Evolutionary conservation across 2,329 filamentous ascomycete genomes (phyloP).

Genomic region (Penicillium sp.): DNA sequence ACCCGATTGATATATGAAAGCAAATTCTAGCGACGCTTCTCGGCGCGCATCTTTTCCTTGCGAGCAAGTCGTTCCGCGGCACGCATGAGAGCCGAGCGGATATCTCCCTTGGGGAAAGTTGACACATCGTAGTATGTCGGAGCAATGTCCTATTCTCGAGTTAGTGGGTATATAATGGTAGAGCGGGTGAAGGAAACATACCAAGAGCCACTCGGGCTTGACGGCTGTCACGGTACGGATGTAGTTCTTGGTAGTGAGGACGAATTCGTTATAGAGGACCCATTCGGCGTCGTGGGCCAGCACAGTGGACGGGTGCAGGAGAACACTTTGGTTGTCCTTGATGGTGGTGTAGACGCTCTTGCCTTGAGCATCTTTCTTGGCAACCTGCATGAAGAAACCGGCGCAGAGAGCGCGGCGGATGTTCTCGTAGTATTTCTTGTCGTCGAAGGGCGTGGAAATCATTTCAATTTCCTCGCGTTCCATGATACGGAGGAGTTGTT

Average conservation of each 20-base stretch:
- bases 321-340: slow-evolving; percentile 90
- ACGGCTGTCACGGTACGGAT: slow-evolving; percentile 90
- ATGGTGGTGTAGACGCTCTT: slow-evolving; percentile 86
- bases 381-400: slow-evolving; percentile 99
- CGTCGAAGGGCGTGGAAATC: slow-evolving; percentile 79
- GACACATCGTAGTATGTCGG: slow-evolving; percentile 86
- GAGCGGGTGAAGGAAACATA: slow-evolving; percentile 45
- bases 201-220: slow-evolving; percentile 88
- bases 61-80: slow-evolving; percentile 52
- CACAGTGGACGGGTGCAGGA: slow-evolving; percentile 90
- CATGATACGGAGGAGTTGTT: slow-evolving; percentile 94
- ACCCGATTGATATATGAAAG: slow-evolving; percentile 12
- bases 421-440: slow-evolving; percentile 98
- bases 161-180: slow-evolving; percentile 15
- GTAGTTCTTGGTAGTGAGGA: slow-evolving; percentile 96
- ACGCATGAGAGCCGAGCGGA: slow-evolving; percentile 61
- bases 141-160: slow-evolving; percentile 68
- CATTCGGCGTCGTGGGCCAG: slow-evolving; percentile 85
- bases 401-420: slow-evolving; percentile 87
- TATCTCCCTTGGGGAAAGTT: slow-evolving; percentile 76
- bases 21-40: slow-evolving; percentile 31
- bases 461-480: slow-evolving; percentile 83
- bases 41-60: slow-evolving; percentile 48
- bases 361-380: slow-evolving; percentile 80
- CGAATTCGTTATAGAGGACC: slow-evolving; percentile 98